Conservation (phyloP, 2,329 filamentous ascomycete genomes). For the Blumeria hordei region DNA sequence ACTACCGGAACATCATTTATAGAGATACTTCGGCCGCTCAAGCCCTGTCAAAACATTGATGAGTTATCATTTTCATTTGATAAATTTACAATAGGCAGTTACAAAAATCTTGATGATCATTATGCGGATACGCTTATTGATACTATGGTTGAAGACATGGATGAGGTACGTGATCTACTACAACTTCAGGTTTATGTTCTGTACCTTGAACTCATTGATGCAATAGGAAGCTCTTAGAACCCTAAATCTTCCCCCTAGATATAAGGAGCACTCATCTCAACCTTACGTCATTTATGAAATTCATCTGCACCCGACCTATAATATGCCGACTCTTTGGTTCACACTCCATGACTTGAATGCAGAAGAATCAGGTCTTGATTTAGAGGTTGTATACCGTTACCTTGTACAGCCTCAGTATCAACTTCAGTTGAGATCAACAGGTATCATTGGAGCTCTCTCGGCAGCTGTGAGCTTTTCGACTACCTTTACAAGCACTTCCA, state of each 20-base stretch:
- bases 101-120: background rate
- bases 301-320: slow-evolving; percentile 50
- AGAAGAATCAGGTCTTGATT: slow-evolving; percentile 27
- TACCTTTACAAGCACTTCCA: background rate
- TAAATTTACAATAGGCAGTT: slow-evolving; percentile 6
- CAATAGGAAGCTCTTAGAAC: slow-evolving; percentile 9
- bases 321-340: slow-evolving; percentile 56
- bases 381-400: slow-evolving; percentile 46
- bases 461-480: slow-evolving; percentile 36
- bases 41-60: slow-evolving; percentile 10
- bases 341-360: slow-evolving; percentile 33
- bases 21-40: slow-evolving; percentile 13
- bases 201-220: background rate
- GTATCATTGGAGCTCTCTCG: slow-evolving; percentile 49
- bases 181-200: background rate
- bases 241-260: slow-evolving; percentile 4
- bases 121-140: slow-evolving; percentile 4
- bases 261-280: slow-evolving; percentile 16
- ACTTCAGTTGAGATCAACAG: slow-evolving; percentile 30
- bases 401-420: slow-evolving; percentile 45
- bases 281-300: slow-evolving; percentile 38
- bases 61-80: slow-evolving; percentile 11
- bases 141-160: slow-evolving; percentile 10
- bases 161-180: slow-evolving; percentile 9
- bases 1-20: slow-evolving; percentile 12